These are phyloP conservation scores for Trifolium fragiferum DNA, from an alignment of 306 rosid genomes.

Conservation along the genomic window DNA sequence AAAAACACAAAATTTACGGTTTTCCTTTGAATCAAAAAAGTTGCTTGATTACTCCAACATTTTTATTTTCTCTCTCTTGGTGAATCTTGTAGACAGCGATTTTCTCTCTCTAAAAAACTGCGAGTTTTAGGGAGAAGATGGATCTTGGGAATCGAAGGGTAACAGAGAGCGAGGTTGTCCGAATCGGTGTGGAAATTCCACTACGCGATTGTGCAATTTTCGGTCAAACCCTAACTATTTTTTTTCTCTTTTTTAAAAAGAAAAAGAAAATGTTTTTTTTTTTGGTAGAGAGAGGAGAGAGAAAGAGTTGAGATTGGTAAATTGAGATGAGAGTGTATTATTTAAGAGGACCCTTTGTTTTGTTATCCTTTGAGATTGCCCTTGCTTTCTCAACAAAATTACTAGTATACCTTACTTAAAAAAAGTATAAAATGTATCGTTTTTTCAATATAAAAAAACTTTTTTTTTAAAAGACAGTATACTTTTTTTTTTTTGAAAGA, in stretches of 20 bases:
- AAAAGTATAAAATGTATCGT: too few species aligned
- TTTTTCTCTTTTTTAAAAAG: constrained; percentile 35
- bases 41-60: constrained; percentile 24
- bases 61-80: constrained; percentile 29
- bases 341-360: constrained; percentile 10
- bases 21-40: constrained; percentile 54
- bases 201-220: constrained; percentile 61
- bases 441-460: too few species aligned
- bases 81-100: constrained; percentile 18
- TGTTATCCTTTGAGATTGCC: constrained; percentile 7
- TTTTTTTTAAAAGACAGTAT: too few species aligned
- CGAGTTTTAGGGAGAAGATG: constrained; percentile 49
- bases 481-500: too few species aligned
- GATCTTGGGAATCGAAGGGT: constrained; percentile 42
- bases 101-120: constrained; percentile 58
- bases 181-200: constrained; percentile 62
- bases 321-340: constrained; percentile 6
- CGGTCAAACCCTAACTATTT: constrained; percentile 67
- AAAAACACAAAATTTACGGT: constrained; percentile 39
- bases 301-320: constrained; percentile 7
- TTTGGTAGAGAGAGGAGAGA: neutral
- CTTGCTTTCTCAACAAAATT: neutral
- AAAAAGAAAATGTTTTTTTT: neutral
- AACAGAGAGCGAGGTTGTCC: constrained; percentile 56
- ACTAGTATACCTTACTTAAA: neutral